These are phyloP conservation scores for Dipteronia sinensis DNA, from an alignment of 345 rosid genomes.

Conservation along the genomic window DNA sequence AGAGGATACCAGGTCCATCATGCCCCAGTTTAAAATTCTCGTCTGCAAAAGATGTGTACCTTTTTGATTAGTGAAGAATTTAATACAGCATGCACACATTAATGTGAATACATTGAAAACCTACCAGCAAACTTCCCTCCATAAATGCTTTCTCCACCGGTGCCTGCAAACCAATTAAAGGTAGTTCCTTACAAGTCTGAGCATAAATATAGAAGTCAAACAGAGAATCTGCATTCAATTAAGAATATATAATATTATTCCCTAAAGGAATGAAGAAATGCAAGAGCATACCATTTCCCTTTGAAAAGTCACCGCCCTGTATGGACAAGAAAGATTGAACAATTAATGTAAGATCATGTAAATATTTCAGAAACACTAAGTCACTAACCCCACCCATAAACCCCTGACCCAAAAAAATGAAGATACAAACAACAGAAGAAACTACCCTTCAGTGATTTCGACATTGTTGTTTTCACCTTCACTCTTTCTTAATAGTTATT, in stretches of 20 bases:
- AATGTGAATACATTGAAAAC: conserved; percentile 11
- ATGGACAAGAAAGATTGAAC: conserved; percentile 24
- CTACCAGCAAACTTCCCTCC: conserved; percentile 96
- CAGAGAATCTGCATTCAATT: conserved; percentile 33
- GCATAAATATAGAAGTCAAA: conserved; percentile 46
- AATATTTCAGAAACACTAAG: not conserved
- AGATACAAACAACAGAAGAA: conserved; percentile 1
- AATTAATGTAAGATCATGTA: conserved; percentile 5
- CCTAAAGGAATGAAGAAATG: conserved; percentile 15
- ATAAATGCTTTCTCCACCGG: conserved; percentile 98
- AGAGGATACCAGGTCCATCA: conserved; percentile 83
- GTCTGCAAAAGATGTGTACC: conserved; percentile 49
- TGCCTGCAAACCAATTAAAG: conserved; percentile 89
- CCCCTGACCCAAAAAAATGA: not conserved
- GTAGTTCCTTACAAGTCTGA: conserved; percentile 53
- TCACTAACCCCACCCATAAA: not conserved
- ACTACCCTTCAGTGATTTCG: not conserved
- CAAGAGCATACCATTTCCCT: conserved; percentile 80
- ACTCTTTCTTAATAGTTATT: not conserved
- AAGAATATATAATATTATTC: conserved; percentile 15
- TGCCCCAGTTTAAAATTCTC: conserved; percentile 85
- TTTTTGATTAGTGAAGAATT: conserved; percentile 9
- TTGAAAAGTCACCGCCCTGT: conserved; percentile 96
- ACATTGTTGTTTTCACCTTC: not conserved
- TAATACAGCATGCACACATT: not conserved